These are phyloP conservation scores for Stenogyne calaminthoides DNA, from an alignment of 305 asterid genomes.

Conservation along the genomic window DNA sequence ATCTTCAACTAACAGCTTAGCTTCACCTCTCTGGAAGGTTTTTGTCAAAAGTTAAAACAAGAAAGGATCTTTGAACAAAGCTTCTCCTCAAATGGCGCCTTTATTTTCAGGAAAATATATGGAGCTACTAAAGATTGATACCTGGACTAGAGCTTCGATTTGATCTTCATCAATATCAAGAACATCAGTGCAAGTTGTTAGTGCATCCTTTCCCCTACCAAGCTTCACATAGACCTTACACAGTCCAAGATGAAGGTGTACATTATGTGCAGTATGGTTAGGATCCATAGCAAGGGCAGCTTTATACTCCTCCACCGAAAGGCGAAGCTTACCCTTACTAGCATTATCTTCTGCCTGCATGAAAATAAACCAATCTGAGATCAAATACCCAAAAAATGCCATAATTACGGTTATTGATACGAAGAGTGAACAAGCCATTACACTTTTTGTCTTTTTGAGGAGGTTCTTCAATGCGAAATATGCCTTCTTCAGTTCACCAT, in stretches of 20 bases:
- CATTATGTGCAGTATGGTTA: constrained; percentile 71
- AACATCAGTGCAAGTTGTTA: constrained; percentile 74
- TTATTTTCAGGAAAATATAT: not conserved
- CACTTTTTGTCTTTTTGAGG: constrained; percentile 86
- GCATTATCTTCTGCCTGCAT: constrained; percentile 93
- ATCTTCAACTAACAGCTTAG: constrained; percentile 84
- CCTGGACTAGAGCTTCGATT: constrained; percentile 92
- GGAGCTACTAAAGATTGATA: constrained; percentile 26
- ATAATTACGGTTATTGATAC: not conserved
- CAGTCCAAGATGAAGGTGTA: constrained; percentile 83
- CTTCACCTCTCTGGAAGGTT: constrained; percentile 82
- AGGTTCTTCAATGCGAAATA: constrained; percentile 89
- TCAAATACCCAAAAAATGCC: not conserved
- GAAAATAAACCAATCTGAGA: constrained; percentile 25
- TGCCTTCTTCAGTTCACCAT: constrained; percentile 85
- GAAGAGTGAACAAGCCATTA: constrained; percentile 31
- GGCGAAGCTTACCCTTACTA: constrained; percentile 80
- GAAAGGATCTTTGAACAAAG: constrained; percentile 9
- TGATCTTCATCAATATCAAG: constrained; percentile 79
- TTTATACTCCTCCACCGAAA: constrained; percentile 84
- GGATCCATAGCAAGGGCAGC: constrained; percentile 89
- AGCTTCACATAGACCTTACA: constrained; percentile 91
- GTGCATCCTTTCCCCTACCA: constrained; percentile 89
- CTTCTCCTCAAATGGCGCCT: not conserved
- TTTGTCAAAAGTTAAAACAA: constrained; percentile 9